phyloP scores from a whole-genome alignment of 2,329 filamentous ascomycete genomes.

The Fonsecaea nubica region DNA sequence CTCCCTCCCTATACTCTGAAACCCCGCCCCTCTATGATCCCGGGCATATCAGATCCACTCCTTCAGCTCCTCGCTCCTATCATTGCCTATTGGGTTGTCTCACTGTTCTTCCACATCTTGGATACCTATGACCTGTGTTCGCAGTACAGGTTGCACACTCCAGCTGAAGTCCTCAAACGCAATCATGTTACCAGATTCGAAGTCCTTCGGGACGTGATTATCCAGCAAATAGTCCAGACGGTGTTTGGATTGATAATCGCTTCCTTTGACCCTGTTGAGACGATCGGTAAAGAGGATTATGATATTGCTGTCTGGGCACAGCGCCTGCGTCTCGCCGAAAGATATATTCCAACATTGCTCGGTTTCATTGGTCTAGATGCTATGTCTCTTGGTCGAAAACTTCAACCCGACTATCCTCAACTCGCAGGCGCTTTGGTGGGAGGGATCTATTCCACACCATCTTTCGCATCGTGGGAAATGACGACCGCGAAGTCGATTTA shows the following conservation, averaged over 20 bases:
- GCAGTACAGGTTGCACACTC: slow-evolving; percentile 92
- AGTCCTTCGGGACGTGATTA: slow-evolving; percentile 85
- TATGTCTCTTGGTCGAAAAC: slow-evolving; percentile 73
- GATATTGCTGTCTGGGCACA: slow-evolving; percentile 90
- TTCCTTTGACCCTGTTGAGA: slow-evolving; percentile 74
- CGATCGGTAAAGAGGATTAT: slow-evolving; percentile 78
- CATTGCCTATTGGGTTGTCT: slow-evolving; percentile 85
- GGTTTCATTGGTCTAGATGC: slow-evolving; percentile 78
- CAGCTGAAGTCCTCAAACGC: slow-evolving; percentile 83
- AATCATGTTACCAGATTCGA: slow-evolving; percentile 86
- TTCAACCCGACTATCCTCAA: slow-evolving; percentile 73
- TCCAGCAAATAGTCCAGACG: slow-evolving; percentile 92
- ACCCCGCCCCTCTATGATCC: slow-evolving; percentile 73
- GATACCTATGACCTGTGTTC: slow-evolving; percentile 86
- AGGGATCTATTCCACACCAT: slow-evolving; percentile 75
- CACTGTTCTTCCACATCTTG: slow-evolving; percentile 83
- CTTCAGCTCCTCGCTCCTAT: slow-evolving; percentile 78
- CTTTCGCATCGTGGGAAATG: slow-evolving; percentile 86
- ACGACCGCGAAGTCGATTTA: slow-evolving; percentile 77
- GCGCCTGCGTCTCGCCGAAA: slow-evolving; percentile 78
- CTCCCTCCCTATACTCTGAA: slow-evolving; percentile 80
- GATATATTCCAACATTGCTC: slow-evolving; percentile 75
- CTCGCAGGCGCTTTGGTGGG: slow-evolving; percentile 78
- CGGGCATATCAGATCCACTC: slow-evolving; percentile 81
- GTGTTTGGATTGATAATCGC: slow-evolving; percentile 71